These are phyloP conservation scores for Backusella morwellensis DNA, from an alignment of 192 early-diverging fungal species.

Conservation along the genomic window DNA sequence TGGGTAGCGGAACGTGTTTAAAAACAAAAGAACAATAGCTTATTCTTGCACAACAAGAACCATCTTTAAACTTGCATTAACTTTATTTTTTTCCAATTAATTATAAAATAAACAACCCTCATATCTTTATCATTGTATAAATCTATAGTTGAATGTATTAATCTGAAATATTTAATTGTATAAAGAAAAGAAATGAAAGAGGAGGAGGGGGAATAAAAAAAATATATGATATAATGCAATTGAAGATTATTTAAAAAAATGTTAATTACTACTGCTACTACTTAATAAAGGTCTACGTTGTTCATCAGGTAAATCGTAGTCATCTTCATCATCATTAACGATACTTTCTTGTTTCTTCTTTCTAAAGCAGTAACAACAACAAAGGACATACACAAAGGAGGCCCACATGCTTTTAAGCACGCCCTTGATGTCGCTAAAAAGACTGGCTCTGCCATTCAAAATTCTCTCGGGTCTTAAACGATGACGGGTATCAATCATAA, in stretches of 20 bases:
- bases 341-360: background rate
- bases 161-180: background rate
- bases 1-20: constrained; percentile 86
- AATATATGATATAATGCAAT: background rate
- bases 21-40: background rate
- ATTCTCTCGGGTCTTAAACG: constrained; percentile 24
- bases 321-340: background rate
- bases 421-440: constrained; percentile 13
- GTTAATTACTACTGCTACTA: background rate
- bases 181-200: background rate
- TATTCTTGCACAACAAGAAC: background rate
- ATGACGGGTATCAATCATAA: constrained; percentile 16
- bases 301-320: background rate
- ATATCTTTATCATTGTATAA: too few relatives aligned
- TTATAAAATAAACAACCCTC: too few relatives aligned
- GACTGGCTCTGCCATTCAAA: constrained; percentile 11
- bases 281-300: constrained; percentile 7
- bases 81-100: too few relatives aligned
- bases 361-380: constrained; percentile 1
- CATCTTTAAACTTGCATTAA: background rate
- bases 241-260: background rate
- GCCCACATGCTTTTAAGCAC: background rate
- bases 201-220: background rate
- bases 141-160: too few relatives aligned
- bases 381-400: background rate